Evolutionary conservation across 306 rosid species (phyloP).

Genomic region (Lathyrus oleraceus): DNA sequence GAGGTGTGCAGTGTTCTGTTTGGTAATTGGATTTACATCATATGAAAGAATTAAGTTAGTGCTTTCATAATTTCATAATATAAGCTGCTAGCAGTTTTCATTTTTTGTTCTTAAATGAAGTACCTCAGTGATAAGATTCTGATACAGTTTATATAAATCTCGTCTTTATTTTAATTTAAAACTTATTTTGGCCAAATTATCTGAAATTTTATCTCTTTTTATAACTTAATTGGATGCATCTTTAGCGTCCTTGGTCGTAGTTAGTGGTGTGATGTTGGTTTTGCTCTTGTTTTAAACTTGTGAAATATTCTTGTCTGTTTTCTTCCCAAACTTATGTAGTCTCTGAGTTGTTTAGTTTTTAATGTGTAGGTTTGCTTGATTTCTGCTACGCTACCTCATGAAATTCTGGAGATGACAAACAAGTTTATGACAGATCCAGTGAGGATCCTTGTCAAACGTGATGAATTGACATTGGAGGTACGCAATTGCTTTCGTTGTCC

Average conservation of each 20-base stretch:
- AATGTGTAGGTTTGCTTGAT: conserved; percentile 77
- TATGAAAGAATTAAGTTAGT: neutral
- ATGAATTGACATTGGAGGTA: conserved; percentile 97
- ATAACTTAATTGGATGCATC: neutral
- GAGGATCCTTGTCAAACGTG: conserved; percentile 97
- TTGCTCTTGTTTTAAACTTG: neutral
- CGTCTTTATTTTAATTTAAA: neutral
- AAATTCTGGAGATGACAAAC: conserved; percentile 92
- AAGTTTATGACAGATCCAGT: conserved; percentile 99
- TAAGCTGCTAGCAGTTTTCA: neutral
- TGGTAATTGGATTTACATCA: neutral
- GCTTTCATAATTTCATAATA: neutral
- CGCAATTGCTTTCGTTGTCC: conserved; percentile 27
- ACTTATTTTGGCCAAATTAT: neutral
- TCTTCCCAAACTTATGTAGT: conserved; percentile 10
- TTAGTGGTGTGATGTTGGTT: neutral
- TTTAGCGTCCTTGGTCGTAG: neutral
- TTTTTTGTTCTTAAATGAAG: neutral
- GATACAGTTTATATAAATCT: neutral
- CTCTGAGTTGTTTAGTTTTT: conserved; percentile 28
- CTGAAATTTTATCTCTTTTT: neutral
- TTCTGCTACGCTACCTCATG: conserved; percentile 99
- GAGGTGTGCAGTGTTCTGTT: neutral
- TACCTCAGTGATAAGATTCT: neutral
- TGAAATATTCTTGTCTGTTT: neutral